Evolutionary conservation across 176 grass and related monocot genomes (phyloP).

Genomic region (Ensete ventricosum): DNA sequence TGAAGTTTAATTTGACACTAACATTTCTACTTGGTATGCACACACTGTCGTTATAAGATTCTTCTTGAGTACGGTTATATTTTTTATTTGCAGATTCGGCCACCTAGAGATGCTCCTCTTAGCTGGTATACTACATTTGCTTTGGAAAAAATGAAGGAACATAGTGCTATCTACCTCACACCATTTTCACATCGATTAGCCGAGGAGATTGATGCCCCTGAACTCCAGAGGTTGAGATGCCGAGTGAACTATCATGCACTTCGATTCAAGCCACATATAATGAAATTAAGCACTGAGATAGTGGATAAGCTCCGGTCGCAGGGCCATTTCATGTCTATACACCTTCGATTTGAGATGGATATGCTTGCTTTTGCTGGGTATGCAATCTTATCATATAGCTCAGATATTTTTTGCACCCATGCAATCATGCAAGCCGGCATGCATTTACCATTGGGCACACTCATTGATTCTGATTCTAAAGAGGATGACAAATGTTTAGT

Average conservation of each 20-base stretch:
- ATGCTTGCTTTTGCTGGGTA: conserved; percentile 99
- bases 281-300: conserved; percentile 84
- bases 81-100: conserved; percentile 54
- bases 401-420: background rate
- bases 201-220: conserved; percentile 76
- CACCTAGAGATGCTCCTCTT: conserved; percentile 90
- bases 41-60: background rate
- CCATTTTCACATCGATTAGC: conserved; percentile 94
- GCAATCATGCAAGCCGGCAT: conserved; percentile 1
- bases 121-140: conserved; percentile 85
- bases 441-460: background rate
- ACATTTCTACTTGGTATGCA: background rate
- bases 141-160: conserved; percentile 78
- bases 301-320: conserved; percentile 72
- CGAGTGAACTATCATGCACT: conserved; percentile 97
- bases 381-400: conserved; percentile 12
- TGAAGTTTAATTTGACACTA: conserved; percentile 15
- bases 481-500: no score
- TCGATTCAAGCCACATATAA: conserved; percentile 82
- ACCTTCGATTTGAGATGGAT: conserved; percentile 98
- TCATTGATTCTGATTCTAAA: no score
- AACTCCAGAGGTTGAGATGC: conserved; percentile 94
- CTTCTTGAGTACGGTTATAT: conserved; percentile 13
- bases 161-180: conserved; percentile 91
- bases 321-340: conserved; percentile 98